Percentiles rank a stretch among this genome's conserved stretches.
Conservation (phyloP, 2,329 filamentous ascomycete genomes). For the Aspergillus sp. region DNA sequence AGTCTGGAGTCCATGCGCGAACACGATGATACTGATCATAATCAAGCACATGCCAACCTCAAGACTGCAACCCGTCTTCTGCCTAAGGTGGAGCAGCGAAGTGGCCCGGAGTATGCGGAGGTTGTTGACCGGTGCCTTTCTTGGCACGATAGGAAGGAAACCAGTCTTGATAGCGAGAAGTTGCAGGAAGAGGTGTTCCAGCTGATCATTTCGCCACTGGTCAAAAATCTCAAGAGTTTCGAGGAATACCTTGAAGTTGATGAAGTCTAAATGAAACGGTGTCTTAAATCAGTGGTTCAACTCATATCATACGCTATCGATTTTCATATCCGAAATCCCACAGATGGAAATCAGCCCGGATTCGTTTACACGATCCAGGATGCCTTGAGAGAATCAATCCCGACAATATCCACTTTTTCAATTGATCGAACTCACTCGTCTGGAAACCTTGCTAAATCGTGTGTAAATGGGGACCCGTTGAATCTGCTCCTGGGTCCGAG, state of each 20-base stretch:
- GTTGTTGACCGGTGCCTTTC: conserved; percentile 7
- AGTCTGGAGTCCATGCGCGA: conserved; percentile 11
- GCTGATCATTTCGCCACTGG: conserved; percentile 1
- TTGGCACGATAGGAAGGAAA: conserved; percentile 3
- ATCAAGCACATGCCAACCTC: conserved; percentile 11
- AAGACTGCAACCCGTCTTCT: conserved; percentile 20
- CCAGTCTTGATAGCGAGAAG: neutral
- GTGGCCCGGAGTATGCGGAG: conserved; percentile 11
- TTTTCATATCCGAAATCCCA: too few species aligned
- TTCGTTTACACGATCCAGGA: too few species aligned
- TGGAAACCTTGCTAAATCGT: neutral
- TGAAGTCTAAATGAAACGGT: too few species aligned
- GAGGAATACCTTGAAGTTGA: neutral
- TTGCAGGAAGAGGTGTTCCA: conserved; percentile 1
- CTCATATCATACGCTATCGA: too few species aligned
- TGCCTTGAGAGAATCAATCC: too few species aligned
- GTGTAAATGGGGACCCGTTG: neutral
- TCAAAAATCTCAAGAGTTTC: neutral
- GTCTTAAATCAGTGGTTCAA: too few species aligned
- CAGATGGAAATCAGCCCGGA: too few species aligned
- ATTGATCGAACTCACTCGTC: too few species aligned
- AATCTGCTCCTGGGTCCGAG: conserved; percentile 1
- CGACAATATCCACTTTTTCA: too few species aligned
- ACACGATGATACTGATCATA: conserved; percentile 14
- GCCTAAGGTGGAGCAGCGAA: conserved; percentile 14